Evolutionary conservation across 2,329 filamentous ascomycete species (phyloP), one percentile per base, ranked within the genome.

Genomic region (Chrysoporthe puriensis): DNA sequence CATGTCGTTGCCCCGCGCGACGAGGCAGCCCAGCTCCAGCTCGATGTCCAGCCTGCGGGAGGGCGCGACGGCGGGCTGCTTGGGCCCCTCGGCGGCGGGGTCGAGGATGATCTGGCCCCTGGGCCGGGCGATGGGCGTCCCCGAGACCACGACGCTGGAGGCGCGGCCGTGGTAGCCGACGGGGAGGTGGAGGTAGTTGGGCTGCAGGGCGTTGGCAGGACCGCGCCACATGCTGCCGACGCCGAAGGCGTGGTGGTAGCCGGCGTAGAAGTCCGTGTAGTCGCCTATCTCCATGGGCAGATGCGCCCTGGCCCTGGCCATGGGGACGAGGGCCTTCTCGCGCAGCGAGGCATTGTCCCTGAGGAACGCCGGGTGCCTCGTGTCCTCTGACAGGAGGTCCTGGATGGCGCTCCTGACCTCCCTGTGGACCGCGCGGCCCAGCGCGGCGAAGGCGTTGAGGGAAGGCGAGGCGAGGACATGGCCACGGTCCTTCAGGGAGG

Each of bases 231-330:
- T 83, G 13, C 85, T 83, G 4, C 91, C 91, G 18, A 90, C 85
- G 67, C 73, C 71, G 79, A 88, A 90, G 21, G 92, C 92, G 79
- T 96, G 92, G 76, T 94, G 90, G 71, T 90, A 81, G 16, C 92
- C 92, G 11, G 90, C 92, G 75, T 93, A 96, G 81, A 96, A 96
- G 78, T 96, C 92, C 1, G 92, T 93, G 77, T 95, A 96, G 77
- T 95, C 92, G 36, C 91, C 90, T 72, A 95, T 93, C 65, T 84
- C 83, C 86, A 96, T 89, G 2, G 92, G 92, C 8, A 95, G 75
- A 74, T 94, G 90, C 75, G 85, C 89, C 70, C 83, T 86, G 61
- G 90, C 86, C 26, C 87, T 80, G 4, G 82, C 80, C 60, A 88
- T 83, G 0, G 84, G 85, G 3, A 93, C 70, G 14, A 95, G 77